Evolutionary conservation across 2,329 filamentous ascomycete genomes (phyloP).

Genomic region (Ustilaginoidea virens): DNA sequence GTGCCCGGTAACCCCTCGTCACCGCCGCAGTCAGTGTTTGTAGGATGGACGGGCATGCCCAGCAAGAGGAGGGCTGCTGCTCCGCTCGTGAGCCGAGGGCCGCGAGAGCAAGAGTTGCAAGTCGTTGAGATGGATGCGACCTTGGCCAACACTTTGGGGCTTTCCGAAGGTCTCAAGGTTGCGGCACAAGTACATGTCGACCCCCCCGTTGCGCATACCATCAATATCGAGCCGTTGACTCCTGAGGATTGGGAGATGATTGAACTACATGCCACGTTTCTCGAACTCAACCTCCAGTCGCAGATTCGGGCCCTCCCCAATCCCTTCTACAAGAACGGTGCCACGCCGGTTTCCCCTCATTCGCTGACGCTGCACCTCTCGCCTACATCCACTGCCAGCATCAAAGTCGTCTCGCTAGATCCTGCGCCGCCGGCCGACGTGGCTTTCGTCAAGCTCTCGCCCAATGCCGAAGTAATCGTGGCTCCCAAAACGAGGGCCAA

Average conservation of each 20-base stretch:
- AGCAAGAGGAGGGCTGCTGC: slow-evolving; percentile 71
- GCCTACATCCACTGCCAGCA: slow-evolving; percentile 87
- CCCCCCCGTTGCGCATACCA: slow-evolving; percentile 78
- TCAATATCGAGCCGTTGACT: slow-evolving; percentile 92
- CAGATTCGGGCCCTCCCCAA: slow-evolving; percentile 92
- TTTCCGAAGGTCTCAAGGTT: slow-evolving; percentile 71
- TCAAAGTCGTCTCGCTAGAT: slow-evolving; percentile 69
- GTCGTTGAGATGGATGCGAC: slow-evolving; percentile 79
- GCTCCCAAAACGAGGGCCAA: slow-evolving; percentile 80
- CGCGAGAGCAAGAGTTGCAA: slow-evolving; percentile 59
- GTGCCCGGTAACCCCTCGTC: slow-evolving; percentile 29
- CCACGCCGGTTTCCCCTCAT: slow-evolving; percentile 44
- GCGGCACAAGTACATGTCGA: slow-evolving; percentile 63
- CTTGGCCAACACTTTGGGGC: slow-evolving; percentile 60
- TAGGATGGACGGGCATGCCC: slow-evolving; percentile 96
- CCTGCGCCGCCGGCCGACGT: slow-evolving; percentile 52
- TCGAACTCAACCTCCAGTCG: slow-evolving; percentile 83
- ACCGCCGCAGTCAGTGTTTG: slow-evolving; percentile 56
- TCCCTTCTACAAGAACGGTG: slow-evolving; percentile 45
- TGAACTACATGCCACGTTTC: slow-evolving; percentile 86
- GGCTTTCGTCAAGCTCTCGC: slow-evolving; percentile 81
- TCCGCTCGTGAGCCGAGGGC: slow-evolving; percentile 51
- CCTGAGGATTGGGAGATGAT: slow-evolving; percentile 98
- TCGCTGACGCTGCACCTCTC: slow-evolving; percentile 85
- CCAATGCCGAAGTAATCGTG: slow-evolving; percentile 92